Percentiles rank a stretch among this genome's conserved stretches.
Evolutionary conservation across 805 yeast species (phyloP).

Genomic region (Starmerella apicola): DNA sequence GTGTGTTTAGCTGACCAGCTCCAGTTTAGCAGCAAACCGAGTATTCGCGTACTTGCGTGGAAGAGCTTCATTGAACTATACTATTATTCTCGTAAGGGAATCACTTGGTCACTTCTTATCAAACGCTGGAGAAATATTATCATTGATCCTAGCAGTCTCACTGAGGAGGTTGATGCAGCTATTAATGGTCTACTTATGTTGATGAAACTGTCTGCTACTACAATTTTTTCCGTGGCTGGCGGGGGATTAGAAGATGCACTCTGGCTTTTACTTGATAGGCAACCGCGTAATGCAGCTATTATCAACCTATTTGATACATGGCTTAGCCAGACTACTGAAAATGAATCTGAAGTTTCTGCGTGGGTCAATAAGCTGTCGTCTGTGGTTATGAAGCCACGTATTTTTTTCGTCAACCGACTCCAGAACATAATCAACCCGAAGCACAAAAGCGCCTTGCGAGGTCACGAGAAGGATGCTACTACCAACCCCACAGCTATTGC

Average conservation of each 20-base stretch:
- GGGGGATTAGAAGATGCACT: conserved; percentile 39
- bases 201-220: conserved; percentile 40
- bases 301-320: conserved; percentile 42
- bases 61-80: conserved; percentile 18
- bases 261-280: conserved; percentile 47
- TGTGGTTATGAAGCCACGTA: conserved; percentile 26
- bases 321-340: conserved; percentile 38
- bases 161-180: conserved; percentile 28
- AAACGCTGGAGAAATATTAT: conserved; percentile 15
- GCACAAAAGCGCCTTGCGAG: neutral
- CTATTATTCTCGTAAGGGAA: conserved; percentile 18
- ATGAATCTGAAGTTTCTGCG: neutral
- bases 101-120: conserved; percentile 17
- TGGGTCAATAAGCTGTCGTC: conserved; percentile 50
- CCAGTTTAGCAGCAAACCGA: conserved; percentile 12
- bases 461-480: conserved; percentile 1
- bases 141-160: conserved; percentile 1
- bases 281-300: conserved; percentile 35
- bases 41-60: conserved; percentile 22
- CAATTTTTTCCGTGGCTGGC: conserved; percentile 31
- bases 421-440: neutral
- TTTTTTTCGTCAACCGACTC: conserved; percentile 5
- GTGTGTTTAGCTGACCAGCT: conserved; percentile 29
- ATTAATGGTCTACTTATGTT: conserved; percentile 48
- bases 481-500: conserved; percentile 30